Base-by-base conservation (phyloP, 805 yeast species). In the Kluyveromyces starmeri region DNA sequence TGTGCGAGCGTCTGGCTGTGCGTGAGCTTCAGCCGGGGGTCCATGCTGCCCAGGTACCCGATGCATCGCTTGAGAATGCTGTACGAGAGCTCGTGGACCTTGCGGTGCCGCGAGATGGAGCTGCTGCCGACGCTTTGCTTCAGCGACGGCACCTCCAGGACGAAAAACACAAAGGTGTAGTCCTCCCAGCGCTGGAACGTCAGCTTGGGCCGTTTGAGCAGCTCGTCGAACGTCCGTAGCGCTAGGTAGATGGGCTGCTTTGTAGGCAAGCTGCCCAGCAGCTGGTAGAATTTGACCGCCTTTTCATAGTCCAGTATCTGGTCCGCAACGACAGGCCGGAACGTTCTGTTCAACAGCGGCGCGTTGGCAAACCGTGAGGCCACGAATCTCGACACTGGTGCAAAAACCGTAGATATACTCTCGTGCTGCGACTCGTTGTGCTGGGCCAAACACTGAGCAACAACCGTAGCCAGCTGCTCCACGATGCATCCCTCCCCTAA, bases 61-160 rank as follows among this genome's bases (percentile, higher is more conserved):
- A 84, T 60, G 2, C 73, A 60, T 25, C 86, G 64, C 49, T 82
- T 83, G 16, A 78, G 51, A 4, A 88, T 64, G 33, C 83, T 88
- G 47, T 80, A 78, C n/a, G 80, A 69, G 11, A 75, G 47, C 0
- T 70, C 53, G 39, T 70, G 68, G 15, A 79, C 64, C 43, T 74
- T 82, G 0, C 71, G 68, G 0, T 70, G 13, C 8, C 25, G 9
- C 9, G 19, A 11, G 4, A 30, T n/a, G 9, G 35, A 47, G 34
- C 42, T 56, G 28, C 65, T 54, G 4, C 28, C 35, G 12, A 75
- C 57, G 7, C 78, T 68, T 15, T 65, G 59, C 5, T 68, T 58
- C 6, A 83, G 54, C 4, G 70, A 63, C 0, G 95, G 95, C 20
- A 78, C 72, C 39, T 82, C 88, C 34, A 80, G 55, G 9, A 83